phyloP scores from a whole-genome alignment of 495 filamentous ascomycete species.

The Podospora bellae-mahoneyi region DNA sequence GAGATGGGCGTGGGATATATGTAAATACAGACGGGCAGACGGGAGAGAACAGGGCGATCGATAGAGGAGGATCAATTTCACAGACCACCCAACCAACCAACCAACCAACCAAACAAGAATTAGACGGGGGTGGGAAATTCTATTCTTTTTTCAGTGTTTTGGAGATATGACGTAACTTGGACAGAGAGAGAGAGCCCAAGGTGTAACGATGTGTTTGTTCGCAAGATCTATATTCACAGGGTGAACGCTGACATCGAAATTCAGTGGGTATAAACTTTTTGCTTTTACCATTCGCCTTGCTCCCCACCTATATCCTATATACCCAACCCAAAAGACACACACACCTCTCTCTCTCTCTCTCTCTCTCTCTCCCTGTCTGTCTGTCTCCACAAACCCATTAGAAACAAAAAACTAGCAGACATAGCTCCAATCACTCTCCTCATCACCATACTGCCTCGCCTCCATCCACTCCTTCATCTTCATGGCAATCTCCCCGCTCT shows the following conservation, averaged over 20 bases:
- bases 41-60: background rate
- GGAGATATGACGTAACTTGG: background rate
- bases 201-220: background rate
- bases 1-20: background rate
- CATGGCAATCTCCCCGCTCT: constrained; percentile 79
- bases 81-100: background rate
- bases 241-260: background rate
- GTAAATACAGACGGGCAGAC: background rate
- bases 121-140: background rate
- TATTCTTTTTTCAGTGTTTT: constrained; percentile 5
- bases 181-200: background rate
- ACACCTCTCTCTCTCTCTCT: background rate
- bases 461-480: constrained; percentile 97
- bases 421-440: constrained; percentile 79
- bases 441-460: constrained; percentile 88
- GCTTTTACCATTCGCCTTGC: constrained; percentile 2
- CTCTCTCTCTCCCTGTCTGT: too few species aligned
- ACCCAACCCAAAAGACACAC: constrained; percentile 2
- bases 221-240: background rate
- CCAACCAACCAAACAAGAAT: background rate
- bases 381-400: background rate
- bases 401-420: constrained; percentile 25
- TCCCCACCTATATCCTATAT: constrained; percentile 4
- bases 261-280: constrained; percentile 7
- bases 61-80: background rate